phyloP scores from a whole-genome alignment of 2,329 filamentous ascomycete genomes.

The Hirsutella minnesotensis region DNA sequence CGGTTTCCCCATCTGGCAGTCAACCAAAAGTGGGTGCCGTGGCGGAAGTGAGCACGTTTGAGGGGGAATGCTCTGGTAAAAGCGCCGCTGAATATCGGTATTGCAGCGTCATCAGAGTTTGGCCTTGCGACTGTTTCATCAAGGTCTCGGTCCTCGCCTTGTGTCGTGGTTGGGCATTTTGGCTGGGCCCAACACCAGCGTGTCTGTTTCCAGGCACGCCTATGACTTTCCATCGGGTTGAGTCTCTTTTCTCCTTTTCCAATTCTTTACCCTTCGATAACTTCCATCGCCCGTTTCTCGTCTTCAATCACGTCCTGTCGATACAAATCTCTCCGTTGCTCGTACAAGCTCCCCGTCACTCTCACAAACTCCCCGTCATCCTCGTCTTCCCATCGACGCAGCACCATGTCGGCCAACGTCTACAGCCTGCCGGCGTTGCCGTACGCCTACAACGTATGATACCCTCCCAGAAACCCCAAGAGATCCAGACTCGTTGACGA shows the following conservation, averaged over 20 bases:
- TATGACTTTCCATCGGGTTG: no score
- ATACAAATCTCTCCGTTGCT: no score
- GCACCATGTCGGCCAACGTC: constrained; percentile 24
- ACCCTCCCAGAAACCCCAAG: neutral
- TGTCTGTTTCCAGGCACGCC: no score
- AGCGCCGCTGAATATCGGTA: neutral
- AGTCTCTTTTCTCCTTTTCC: no score
- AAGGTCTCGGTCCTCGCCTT: no score
- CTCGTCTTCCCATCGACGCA: neutral
- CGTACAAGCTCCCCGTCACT: no score
- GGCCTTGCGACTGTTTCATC: neutral
- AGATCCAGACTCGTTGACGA: neutral
- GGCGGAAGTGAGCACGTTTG: constrained; percentile 21
- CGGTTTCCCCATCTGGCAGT: neutral
- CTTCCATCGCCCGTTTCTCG: no score
- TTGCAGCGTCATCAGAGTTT: neutral
- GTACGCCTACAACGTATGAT: constrained; percentile 57
- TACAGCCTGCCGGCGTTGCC: constrained; percentile 55
- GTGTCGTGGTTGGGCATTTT: no score
- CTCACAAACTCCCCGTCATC: neutral
- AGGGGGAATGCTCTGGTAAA: constrained; percentile 17
- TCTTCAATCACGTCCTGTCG: no score
- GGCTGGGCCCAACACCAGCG: no score
- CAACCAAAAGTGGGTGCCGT: neutral
- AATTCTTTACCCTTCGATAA: no score